Conservation (phyloP, 2,329 filamentous ascomycete species). For the Ascochyta clinopodiicola region DNA sequence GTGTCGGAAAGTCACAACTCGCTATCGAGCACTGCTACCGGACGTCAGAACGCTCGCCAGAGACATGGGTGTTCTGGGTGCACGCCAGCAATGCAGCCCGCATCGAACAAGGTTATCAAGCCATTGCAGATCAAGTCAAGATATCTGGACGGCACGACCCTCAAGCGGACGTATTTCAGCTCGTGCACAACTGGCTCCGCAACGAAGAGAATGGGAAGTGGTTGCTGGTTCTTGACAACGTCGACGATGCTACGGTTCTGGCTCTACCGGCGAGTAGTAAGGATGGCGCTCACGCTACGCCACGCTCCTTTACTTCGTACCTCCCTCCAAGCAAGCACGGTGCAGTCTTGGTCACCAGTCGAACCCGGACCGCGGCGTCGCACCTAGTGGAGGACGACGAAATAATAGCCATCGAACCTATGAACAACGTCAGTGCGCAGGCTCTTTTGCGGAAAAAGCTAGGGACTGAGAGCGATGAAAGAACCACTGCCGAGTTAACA, state of each 20-base stretch:
- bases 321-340: constrained; percentile 18
- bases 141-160: constrained; percentile 17
- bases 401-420: constrained; percentile 15
- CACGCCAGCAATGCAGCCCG: constrained; percentile 17
- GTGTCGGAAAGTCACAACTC: constrained; percentile 30
- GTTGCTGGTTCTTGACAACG: constrained; percentile 31
- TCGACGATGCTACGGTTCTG: constrained; percentile 20
- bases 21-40: constrained; percentile 19
- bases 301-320: constrained; percentile 1
- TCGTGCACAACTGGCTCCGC: constrained; percentile 17
- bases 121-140: constrained; percentile 22
- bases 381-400: constrained; percentile 16
- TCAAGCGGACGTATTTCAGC: constrained; percentile 20
- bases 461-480: neutral
- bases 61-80: constrained; percentile 26
- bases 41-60: constrained; percentile 9
- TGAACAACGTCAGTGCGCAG: constrained; percentile 13
- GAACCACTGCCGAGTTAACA: constrained; percentile 12
- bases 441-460: constrained; percentile 18
- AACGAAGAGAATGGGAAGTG: constrained; percentile 9
- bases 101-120: constrained; percentile 21
- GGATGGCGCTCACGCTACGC: too few relatives aligned
- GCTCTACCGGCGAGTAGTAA: too few relatives aligned
- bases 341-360: constrained; percentile 19
- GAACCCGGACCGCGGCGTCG: constrained; percentile 12